Conservation (phyloP, 2,329 filamentous ascomycete species). For the Pyrenophora graminea region DNA sequence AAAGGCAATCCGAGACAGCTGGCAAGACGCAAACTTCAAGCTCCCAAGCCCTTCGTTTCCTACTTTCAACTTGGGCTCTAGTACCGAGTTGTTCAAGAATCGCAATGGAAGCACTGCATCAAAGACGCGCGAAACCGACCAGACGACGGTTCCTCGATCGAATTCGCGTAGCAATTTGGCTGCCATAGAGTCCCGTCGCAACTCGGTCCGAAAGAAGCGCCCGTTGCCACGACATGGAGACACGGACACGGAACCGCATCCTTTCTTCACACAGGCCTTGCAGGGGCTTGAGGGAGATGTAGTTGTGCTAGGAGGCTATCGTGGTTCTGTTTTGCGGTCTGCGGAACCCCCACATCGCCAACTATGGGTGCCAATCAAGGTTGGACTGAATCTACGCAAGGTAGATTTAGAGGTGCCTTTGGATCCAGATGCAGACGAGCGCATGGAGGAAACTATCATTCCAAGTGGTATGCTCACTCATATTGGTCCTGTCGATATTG, state of each 20-base stretch:
- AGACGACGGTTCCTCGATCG: slow-evolving; percentile 16
- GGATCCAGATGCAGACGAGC: slow-evolving; percentile 78
- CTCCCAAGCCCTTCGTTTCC: slow-evolving; percentile 59
- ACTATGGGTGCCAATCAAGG: slow-evolving; percentile 91
- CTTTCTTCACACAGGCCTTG: slow-evolving; percentile 62
- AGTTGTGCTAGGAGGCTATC: slow-evolving; percentile 86
- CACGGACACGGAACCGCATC: slow-evolving; percentile 46
- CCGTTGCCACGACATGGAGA: slow-evolving; percentile 13
- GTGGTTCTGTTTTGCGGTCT: slow-evolving; percentile 86
- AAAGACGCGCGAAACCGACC: slow-evolving; percentile 20
- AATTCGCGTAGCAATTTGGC: slow-evolving; percentile 25
- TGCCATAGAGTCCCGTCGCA: slow-evolving; percentile 13
- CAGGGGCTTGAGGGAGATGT: slow-evolving; percentile 79
- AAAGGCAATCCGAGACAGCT: slow-evolving; percentile 87
- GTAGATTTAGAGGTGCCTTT: slow-evolving; percentile 89
- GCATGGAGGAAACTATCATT: slow-evolving; percentile 80
- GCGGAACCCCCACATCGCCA: slow-evolving; percentile 82
- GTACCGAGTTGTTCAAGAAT: slow-evolving; percentile 34
- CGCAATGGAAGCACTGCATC: slow-evolving; percentile 20
- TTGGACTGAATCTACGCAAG: slow-evolving; percentile 87
- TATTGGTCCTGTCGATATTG: slow-evolving; percentile 90
- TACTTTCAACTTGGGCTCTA: slow-evolving; percentile 50
- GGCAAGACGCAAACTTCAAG: slow-evolving; percentile 80
- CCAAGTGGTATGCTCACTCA: slow-evolving; percentile 87
- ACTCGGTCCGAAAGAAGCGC: slow-evolving; percentile 23